Evolutionary conservation across 345 rosid genomes (phyloP).

Genomic region (Diplotaxis tenuifolia): DNA sequence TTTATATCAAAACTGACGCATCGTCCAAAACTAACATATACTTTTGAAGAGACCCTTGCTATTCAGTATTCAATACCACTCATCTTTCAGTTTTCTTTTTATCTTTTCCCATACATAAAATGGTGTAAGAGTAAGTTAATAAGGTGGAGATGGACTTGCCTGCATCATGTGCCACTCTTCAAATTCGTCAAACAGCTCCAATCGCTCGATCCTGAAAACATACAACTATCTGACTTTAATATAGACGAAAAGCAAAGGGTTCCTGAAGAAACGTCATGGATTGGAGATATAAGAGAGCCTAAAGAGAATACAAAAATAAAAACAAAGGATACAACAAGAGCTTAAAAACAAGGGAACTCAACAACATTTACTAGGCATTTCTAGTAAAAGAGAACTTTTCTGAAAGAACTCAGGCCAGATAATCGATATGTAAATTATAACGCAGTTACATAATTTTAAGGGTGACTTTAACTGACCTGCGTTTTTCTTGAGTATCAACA

Average conservation of each 20-base stretch:
- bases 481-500: constrained; percentile 70
- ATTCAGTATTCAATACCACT: constrained; percentile 2
- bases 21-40: background rate
- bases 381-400: constrained; percentile 20
- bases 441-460: background rate
- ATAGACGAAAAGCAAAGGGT: constrained; percentile 18
- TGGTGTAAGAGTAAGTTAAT: constrained; percentile 1
- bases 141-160: constrained; percentile 51
- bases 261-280: constrained; percentile 18
- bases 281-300: constrained; percentile 1
- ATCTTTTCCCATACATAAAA: background rate
- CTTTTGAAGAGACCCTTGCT: background rate
- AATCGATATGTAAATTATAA: background rate
- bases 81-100: constrained; percentile 5
- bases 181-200: constrained; percentile 92
- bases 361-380: constrained; percentile 15
- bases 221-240: constrained; percentile 25
- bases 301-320: constrained; percentile 3
- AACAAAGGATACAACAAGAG: constrained; percentile 5
- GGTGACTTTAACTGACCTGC: constrained; percentile 63
- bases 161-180: constrained; percentile 99
- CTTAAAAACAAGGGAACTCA: background rate
- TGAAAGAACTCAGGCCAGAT: constrained; percentile 17
- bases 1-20: background rate
- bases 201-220: constrained; percentile 73